Evolutionary conservation across 108 stramenopile genomes (phyloP).

Genomic region (Cyclotella baltica): DNA sequence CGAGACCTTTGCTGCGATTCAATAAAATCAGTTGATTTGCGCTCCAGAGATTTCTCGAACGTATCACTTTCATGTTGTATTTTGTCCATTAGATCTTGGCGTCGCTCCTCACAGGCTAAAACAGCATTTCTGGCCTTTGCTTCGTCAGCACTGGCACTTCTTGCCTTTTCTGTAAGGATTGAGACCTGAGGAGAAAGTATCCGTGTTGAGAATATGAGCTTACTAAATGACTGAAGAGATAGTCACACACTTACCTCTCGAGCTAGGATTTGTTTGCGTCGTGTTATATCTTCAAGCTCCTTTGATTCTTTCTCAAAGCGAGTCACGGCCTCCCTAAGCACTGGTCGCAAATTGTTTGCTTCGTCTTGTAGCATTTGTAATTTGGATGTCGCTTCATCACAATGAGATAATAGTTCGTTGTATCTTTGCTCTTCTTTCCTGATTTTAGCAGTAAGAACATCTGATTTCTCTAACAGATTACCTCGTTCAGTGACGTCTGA

Average conservation of each 20-base stretch:
- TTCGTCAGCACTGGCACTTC: constrained; percentile 12
- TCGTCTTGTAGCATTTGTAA: constrained; percentile 37
- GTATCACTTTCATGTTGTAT: constrained; percentile 6
- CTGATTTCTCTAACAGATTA: constrained; percentile 11
- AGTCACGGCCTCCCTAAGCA: constrained; percentile 22
- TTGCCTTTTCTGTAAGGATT: constrained; percentile 34
- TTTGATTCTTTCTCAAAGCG: constrained; percentile 35
- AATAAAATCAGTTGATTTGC: constrained; percentile 15
- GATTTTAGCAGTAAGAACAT: constrained; percentile 21
- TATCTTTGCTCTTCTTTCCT: constrained; percentile 35
- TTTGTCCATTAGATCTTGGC: constrained; percentile 6
- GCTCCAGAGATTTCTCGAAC: constrained; percentile 16
- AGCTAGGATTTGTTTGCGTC: constrained; percentile 24
- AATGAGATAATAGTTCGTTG: constrained; percentile 20
- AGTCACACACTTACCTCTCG: constrained; percentile 27
- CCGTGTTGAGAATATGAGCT: not conserved
- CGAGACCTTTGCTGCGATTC: constrained; percentile 16
- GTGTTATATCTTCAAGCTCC: constrained; percentile 36
- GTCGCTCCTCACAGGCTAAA: constrained; percentile 9
- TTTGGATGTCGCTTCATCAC: constrained; percentile 25
- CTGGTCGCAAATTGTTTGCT: constrained; percentile 25
- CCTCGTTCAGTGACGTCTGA: constrained; percentile 14
- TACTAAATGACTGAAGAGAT: not conserved
- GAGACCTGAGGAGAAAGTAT: constrained; percentile 27
- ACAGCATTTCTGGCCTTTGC: constrained; percentile 1